A percentile compares a stretch with the other conserved stretches of the same genome.
Conservation (phyloP, 371 early-diverging fungal species). For the Mortierella sp. region DNA sequence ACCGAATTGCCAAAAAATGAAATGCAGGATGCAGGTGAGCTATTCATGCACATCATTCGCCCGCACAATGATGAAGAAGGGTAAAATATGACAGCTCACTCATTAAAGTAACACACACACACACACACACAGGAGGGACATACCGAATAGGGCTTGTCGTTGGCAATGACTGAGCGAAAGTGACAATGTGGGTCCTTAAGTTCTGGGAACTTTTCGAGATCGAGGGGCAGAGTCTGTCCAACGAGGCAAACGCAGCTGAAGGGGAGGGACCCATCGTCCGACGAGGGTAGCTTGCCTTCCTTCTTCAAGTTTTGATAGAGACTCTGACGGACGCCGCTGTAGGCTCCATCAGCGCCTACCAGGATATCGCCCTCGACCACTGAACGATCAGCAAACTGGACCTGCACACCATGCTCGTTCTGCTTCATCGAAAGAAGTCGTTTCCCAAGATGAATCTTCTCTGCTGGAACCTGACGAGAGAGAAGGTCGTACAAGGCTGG, state of each 20-base stretch:
- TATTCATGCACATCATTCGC: too few relatives aligned
- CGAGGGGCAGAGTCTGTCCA: constrained; percentile 19
- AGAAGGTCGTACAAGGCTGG: constrained; percentile 17
- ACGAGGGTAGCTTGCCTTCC: constrained; percentile 12
- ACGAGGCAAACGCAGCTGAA: constrained; percentile 23
- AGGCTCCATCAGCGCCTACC: constrained; percentile 11
- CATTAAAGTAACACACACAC: too few relatives aligned
- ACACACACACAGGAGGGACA: too few relatives aligned
- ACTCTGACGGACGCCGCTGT: constrained; percentile 27
- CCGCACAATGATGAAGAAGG: too few relatives aligned
- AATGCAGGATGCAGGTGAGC: background rate
- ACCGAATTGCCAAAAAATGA: background rate
- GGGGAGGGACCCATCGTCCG: constrained; percentile 13
- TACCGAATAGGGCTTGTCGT: constrained; percentile 16
- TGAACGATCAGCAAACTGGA: constrained; percentile 20
- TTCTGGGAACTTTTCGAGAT: constrained; percentile 11
- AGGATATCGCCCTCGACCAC: constrained; percentile 20
- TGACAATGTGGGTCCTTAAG: background rate
- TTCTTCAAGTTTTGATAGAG: constrained; percentile 19
- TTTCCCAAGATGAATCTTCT: constrained; percentile 23
- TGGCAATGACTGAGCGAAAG: background rate
- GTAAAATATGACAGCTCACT: too few relatives aligned
- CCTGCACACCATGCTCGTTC: constrained; percentile 20
- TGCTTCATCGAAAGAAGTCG: constrained; percentile 12
- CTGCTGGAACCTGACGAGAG: constrained; percentile 12